Evolutionary conservation across 2,329 filamentous ascomycete species (phyloP).

Genomic region (Teratosphaeriaceae sp.): DNA sequence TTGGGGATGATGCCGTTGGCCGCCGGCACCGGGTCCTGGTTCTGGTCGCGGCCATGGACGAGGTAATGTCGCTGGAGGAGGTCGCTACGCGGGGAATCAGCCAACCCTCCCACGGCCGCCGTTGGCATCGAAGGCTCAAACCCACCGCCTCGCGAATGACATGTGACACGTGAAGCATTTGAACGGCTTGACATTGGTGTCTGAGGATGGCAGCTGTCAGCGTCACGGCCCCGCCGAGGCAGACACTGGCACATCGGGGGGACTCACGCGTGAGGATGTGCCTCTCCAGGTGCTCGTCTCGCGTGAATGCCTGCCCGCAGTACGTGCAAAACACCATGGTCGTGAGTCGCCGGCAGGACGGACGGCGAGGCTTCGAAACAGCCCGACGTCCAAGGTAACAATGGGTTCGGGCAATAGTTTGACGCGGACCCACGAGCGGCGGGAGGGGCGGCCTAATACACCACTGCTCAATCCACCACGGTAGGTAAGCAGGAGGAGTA

Average conservation of each 20-base stretch:
- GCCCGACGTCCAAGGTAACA: neutral
- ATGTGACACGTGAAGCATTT: conserved; percentile 50
- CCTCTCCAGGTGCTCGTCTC: conserved; percentile 47
- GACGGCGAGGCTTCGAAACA: too few species aligned
- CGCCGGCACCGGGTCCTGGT: conserved; percentile 43
- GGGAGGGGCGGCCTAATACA: neutral
- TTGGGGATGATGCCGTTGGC: conserved; percentile 46
- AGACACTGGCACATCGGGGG: too few species aligned
- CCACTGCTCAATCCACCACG: neutral
- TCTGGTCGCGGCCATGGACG: conserved; percentile 45
- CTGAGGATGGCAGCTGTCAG: conserved; percentile 25
- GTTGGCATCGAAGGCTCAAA: conserved; percentile 11
- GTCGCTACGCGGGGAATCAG: conserved; percentile 31
- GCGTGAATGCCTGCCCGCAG: conserved; percentile 47
- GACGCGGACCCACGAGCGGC: neutral
- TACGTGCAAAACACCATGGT: conserved; percentile 52
- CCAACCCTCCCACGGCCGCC: neutral
- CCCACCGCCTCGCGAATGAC: conserved; percentile 47
- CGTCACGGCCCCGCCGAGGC: neutral
- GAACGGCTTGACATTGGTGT: conserved; percentile 50
- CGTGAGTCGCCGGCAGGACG: too few species aligned
- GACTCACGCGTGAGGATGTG: conserved; percentile 48
- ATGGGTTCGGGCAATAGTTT: neutral
- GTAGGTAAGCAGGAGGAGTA: conserved; percentile 10
- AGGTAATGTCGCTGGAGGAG: conserved; percentile 47